These are phyloP conservation scores for Camellia japonica DNA, from an alignment of 148 eudicot genomes.

Conservation along the genomic window DNA sequence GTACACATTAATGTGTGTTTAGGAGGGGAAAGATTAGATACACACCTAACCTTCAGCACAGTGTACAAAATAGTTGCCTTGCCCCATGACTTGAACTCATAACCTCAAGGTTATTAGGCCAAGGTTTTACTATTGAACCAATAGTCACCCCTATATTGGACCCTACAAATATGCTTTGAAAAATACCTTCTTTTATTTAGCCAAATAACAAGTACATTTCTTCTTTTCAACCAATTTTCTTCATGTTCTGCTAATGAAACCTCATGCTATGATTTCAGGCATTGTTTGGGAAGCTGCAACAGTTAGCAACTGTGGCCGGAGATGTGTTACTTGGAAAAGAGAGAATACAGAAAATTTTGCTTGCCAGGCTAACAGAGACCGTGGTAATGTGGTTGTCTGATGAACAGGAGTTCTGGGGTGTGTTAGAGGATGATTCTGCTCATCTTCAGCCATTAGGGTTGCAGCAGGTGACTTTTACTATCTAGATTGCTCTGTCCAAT, in stretches of 20 bases:
- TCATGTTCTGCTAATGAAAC: not conserved
- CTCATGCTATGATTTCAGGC: constrained; percentile 47
- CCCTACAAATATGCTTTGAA: not conserved
- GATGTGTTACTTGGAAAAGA: constrained; percentile 88
- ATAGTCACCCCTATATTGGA: too few relatives aligned
- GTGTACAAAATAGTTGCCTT: too few relatives aligned
- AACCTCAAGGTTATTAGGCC: too few relatives aligned
- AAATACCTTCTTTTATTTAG: not conserved
- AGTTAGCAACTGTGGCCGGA: constrained; percentile 89
- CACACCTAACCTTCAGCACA: too few relatives aligned
- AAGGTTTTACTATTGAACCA: too few relatives aligned
- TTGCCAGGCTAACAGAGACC: constrained; percentile 88
- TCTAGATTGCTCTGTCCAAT: constrained; percentile 5
- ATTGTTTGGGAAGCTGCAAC: constrained; percentile 89
- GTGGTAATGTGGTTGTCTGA: constrained; percentile 86
- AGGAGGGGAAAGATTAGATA: too few relatives aligned
- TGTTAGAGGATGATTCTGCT: constrained; percentile 69
- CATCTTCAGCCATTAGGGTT: constrained; percentile 74
- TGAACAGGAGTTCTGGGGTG: constrained; percentile 90
- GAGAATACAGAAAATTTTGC: constrained; percentile 82
- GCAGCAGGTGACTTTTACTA: constrained; percentile 62
- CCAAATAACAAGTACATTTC: not conserved
- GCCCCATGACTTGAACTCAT: too few relatives aligned
- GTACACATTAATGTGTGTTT: too few relatives aligned
- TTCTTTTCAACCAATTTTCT: not conserved